Conservation (phyloP, 73 alveolate species). For the Paramecium pentaurelia region DNA sequence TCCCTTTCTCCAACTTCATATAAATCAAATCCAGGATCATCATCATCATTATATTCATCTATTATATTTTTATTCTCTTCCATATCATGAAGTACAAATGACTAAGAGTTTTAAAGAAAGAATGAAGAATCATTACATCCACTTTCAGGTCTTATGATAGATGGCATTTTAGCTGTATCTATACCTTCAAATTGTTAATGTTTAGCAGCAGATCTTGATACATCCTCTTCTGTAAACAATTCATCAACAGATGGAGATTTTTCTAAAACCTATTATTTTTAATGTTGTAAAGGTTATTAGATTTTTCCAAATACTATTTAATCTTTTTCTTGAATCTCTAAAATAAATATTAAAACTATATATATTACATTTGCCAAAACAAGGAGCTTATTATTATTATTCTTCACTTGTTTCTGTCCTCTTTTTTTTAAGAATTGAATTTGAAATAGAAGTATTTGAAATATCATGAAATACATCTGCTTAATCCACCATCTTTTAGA, state of each 20-base stretch:
- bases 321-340: conserved; percentile 1
- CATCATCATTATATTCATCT: conserved; percentile 96
- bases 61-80: conserved; percentile 74
- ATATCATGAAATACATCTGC: conserved; percentile 71
- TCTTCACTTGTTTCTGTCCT: conserved; percentile 42
- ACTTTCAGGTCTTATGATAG: conserved; percentile 65
- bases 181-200: conserved; percentile 63
- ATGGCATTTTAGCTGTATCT: conserved; percentile 70
- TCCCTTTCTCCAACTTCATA: conserved; percentile 93
- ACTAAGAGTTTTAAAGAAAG: conserved; percentile 62
- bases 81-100: conserved; percentile 50
- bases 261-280: conserved; percentile 3
- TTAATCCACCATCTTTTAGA: conserved; percentile 85
- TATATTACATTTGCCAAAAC: conserved; percentile 30
- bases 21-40: conserved; percentile 96
- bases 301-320: conserved; percentile 32
- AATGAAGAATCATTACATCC: conserved; percentile 65
- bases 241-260: conserved; percentile 31
- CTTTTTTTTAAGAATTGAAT: conserved; percentile 16
- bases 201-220: conserved; percentile 57
- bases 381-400: conserved; percentile 10
- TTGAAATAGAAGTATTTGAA: conserved; percentile 35
- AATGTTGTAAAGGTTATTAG: background rate
- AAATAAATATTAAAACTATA: background rate
- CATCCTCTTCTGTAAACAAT: conserved; percentile 35